Percentiles rank a stretch among this genome's conserved stretches.
Evolutionary conservation across 495 filamentous ascomycete species (phyloP).

Genomic region (Beverwykella pulmonaria): DNA sequence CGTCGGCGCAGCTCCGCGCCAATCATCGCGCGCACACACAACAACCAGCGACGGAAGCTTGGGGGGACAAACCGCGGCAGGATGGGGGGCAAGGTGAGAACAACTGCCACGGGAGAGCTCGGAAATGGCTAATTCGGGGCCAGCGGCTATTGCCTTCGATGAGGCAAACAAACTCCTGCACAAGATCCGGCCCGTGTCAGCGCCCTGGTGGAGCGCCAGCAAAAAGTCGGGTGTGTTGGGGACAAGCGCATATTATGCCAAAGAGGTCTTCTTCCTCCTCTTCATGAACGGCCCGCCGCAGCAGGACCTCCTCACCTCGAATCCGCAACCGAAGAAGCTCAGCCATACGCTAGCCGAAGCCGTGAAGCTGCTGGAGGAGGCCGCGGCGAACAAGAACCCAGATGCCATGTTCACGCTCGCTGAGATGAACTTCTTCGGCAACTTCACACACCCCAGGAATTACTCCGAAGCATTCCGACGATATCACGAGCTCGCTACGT

Average conservation of each 20-base stretch:
- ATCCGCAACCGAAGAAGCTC: slow-evolving; percentile 41
- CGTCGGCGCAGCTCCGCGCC: slow-evolving; percentile 19
- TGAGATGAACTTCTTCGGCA: slow-evolving; percentile 96
- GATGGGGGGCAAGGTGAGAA: slow-evolving; percentile 26
- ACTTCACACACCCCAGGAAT: slow-evolving; percentile 84
- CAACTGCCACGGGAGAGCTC: neutral
- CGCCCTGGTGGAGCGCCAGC: slow-evolving; percentile 41
- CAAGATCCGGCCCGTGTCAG: slow-evolving; percentile 41
- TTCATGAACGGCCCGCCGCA: slow-evolving; percentile 51
- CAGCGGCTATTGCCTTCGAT: slow-evolving; percentile 32
- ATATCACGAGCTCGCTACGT: slow-evolving; percentile 75
- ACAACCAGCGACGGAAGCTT: slow-evolving; percentile 18
- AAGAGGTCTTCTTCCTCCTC: slow-evolving; percentile 49
- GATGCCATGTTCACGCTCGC: slow-evolving; percentile 91
- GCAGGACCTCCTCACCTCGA: slow-evolving; percentile 40
- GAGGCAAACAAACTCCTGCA: slow-evolving; percentile 43
- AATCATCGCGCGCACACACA: slow-evolving; percentile 17
- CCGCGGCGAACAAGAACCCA: slow-evolving; percentile 73
- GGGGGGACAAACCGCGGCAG: slow-evolving; percentile 14
- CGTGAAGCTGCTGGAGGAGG: slow-evolving; percentile 72
- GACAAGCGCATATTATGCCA: slow-evolving; percentile 48
- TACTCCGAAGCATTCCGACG: slow-evolving; percentile 79
- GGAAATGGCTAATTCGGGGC: neutral
- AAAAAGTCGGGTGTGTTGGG: slow-evolving; percentile 47
- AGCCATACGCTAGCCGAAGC: slow-evolving; percentile 51